These are phyloP conservation scores for Scedosporium aurantiacum DNA, from an alignment of 2,329 filamentous ascomycete genomes.

Conservation along the genomic window DNA sequence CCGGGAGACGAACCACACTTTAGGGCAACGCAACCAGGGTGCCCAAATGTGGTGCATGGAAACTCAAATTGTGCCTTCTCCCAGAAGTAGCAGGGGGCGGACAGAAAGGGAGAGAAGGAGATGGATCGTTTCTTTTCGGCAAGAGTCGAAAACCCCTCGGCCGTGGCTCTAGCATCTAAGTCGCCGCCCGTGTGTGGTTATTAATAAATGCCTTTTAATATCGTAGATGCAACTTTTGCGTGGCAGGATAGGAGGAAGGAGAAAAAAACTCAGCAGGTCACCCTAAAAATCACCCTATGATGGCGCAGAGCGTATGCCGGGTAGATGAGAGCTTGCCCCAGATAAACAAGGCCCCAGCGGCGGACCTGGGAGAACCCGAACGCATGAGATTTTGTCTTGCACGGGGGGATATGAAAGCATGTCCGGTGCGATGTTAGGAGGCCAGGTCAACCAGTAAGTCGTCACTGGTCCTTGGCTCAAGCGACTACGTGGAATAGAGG, in stretches of 20 bases:
- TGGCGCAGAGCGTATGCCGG: neutral
- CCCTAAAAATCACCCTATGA: neutral
- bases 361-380: neutral
- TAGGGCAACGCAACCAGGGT: neutral
- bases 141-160: neutral
- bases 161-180: neutral
- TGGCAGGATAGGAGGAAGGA: neutral
- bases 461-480: no score
- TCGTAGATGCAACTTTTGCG: neutral
- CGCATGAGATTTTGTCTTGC: neutral
- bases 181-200: neutral
- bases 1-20: neutral
- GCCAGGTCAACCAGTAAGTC: no score
- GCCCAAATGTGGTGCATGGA: neutral
- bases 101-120: neutral
- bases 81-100: neutral
- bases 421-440: neutral
- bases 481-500: no score
- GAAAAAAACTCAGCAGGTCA: neutral
- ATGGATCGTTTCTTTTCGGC: neutral
- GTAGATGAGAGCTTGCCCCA: neutral
- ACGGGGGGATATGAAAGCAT: neutral
- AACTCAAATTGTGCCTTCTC: neutral
- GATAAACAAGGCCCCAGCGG: neutral
- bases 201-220: neutral